Percentiles rank a stretch among this genome's conserved stretches.
Conservation (phyloP, 208 protist genomes). For the Trypanosoma brucei region DNA sequence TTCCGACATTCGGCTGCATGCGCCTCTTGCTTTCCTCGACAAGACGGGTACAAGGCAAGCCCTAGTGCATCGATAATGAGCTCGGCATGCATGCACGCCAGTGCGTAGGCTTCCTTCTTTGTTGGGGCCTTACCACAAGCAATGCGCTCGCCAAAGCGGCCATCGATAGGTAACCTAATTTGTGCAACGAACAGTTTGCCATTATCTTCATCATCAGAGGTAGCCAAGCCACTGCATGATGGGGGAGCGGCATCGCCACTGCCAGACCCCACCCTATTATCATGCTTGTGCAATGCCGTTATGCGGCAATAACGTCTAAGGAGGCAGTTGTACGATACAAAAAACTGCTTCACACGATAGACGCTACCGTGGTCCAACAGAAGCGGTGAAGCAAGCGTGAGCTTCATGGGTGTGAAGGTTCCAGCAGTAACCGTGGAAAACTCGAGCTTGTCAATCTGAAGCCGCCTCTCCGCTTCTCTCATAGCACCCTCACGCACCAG, state of each 20-base stretch:
- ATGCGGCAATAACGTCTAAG: constrained; percentile 35
- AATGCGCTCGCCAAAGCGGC: constrained; percentile 65
- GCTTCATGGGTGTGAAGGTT: constrained; percentile 39
- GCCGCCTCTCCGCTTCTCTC: constrained; percentile 25
- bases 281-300: constrained; percentile 33
- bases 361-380: constrained; percentile 49
- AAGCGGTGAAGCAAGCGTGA: constrained; percentile 65
- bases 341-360: constrained; percentile 54
- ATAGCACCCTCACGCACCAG: constrained; percentile 16
- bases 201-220: constrained; percentile 3
- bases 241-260: neutral
- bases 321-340: constrained; percentile 30
- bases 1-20: constrained; percentile 67
- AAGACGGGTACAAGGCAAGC: constrained; percentile 60
- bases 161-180: constrained; percentile 59
- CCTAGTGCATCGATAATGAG: constrained; percentile 85
- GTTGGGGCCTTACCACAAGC: constrained; percentile 61
- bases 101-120: constrained; percentile 47
- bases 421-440: constrained; percentile 47
- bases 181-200: constrained; percentile 56
- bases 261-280: neutral
- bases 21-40: constrained; percentile 30
- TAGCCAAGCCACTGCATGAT: neutral
- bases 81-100: constrained; percentile 89
- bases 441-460: constrained; percentile 41